These are phyloP conservation scores for Trametes polyzona DNA, from an alignment of 1,284 basidiomycete species.

Conservation along the genomic window DNA sequence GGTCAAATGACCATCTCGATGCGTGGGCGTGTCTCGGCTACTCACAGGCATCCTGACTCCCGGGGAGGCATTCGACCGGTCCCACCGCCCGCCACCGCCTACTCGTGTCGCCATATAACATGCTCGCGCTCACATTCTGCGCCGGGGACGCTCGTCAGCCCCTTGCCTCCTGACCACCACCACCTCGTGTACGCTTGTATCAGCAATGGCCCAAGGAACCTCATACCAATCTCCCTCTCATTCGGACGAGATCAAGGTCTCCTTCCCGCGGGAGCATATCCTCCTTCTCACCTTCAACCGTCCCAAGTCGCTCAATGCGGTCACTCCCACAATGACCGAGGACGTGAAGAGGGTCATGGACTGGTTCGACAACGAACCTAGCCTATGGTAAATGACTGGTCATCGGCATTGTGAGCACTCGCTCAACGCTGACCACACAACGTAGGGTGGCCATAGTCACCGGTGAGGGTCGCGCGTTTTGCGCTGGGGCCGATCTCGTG, in stretches of 20 bases:
- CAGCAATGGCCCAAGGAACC: conserved; percentile 9
- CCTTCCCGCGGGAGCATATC: conserved; percentile 68
- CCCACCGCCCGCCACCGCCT: neutral
- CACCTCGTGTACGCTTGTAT: neutral
- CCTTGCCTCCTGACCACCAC: conserved; percentile 4
- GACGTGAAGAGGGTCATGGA: conserved; percentile 64
- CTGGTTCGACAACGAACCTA: conserved; percentile 79
- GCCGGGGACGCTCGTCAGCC: neutral
- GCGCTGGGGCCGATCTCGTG: conserved; percentile 81
- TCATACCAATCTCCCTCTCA: conserved; percentile 45
- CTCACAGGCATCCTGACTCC: neutral
- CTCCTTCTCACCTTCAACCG: conserved; percentile 78
- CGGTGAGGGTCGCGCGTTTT: conserved; percentile 78
- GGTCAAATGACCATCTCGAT: conserved; percentile 12
- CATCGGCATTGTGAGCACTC: neutral
- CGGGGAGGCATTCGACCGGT: neutral
- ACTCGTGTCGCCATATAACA: neutral
- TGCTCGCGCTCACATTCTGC: neutral
- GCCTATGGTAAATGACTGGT: conserved; percentile 61
- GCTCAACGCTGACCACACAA: neutral
- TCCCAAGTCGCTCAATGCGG: conserved; percentile 73
- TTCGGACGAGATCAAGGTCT: conserved; percentile 59
- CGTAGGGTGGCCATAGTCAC: conserved; percentile 78
- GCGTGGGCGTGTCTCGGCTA: neutral
- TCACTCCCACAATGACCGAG: conserved; percentile 61